Conservation (phyloP, 2,329 filamentous ascomycete species). For the Aspergillus spinulosporus region DNA sequence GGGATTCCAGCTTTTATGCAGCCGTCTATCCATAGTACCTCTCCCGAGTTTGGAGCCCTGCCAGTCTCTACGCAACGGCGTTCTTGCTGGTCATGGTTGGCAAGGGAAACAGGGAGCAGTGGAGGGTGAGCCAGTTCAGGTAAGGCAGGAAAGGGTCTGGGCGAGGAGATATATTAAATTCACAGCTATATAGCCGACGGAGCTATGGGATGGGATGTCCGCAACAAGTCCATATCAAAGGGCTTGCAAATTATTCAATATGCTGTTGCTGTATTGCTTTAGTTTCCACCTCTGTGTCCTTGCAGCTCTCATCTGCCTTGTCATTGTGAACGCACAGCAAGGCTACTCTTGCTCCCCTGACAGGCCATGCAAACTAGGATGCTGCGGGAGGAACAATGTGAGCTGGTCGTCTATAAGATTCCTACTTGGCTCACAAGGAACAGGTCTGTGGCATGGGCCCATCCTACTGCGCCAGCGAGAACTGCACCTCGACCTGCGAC, state of each 20-base stretch:
- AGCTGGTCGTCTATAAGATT: background rate
- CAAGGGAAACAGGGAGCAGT: too few relatives aligned
- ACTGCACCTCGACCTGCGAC: background rate
- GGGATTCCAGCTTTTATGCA: too few relatives aligned
- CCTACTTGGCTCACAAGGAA: background rate
- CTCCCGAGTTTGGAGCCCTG: too few relatives aligned
- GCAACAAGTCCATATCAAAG: background rate
- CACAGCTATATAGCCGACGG: background rate
- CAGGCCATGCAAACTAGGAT: background rate
- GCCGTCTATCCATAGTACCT: too few relatives aligned
- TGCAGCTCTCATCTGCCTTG: background rate
- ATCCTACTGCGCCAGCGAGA: background rate
- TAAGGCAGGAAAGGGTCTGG: too few relatives aligned
- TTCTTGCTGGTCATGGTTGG: too few relatives aligned
- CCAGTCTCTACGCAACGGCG: too few relatives aligned
- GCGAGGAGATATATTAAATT: too few relatives aligned
- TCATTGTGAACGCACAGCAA: background rate
- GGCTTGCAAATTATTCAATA: background rate
- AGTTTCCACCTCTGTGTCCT: background rate
- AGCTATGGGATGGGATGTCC: background rate
- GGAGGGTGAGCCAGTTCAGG: too few relatives aligned
- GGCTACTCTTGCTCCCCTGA: background rate
- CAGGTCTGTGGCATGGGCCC: background rate
- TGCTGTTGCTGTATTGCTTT: background rate
- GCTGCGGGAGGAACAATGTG: background rate